phyloP scores from a whole-genome alignment of 2,329 filamentous ascomycete genomes.

The Tolypocladium inflatum region DNA sequence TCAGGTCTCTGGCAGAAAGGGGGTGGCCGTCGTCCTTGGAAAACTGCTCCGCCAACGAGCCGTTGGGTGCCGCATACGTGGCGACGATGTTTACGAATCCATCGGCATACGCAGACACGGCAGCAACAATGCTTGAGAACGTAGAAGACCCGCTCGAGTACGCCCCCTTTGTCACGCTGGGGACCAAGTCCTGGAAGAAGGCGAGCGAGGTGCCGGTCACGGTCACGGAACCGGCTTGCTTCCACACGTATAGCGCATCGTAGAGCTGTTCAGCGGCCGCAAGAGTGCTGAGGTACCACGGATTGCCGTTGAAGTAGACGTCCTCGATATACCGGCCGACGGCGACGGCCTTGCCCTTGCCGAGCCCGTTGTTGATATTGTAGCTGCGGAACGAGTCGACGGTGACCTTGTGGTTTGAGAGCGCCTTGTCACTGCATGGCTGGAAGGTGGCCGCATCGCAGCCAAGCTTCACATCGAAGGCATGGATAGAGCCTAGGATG shows the following conservation, averaged over 20 bases:
- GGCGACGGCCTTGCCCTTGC: constrained; percentile 48
- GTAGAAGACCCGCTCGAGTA: constrained; percentile 39
- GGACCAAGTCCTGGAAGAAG: constrained; percentile 62
- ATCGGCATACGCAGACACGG: constrained; percentile 49
- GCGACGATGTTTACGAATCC: constrained; percentile 53
- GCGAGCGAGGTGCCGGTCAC: constrained; percentile 55
- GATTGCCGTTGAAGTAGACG: constrained; percentile 67
- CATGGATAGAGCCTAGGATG: constrained; percentile 55
- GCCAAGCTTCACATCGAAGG: constrained; percentile 55
- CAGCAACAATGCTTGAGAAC: constrained; percentile 46
- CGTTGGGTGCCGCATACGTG: constrained; percentile 51
- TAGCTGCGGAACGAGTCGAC: constrained; percentile 72
- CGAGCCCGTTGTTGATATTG: constrained; percentile 55
- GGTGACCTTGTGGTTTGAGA: constrained; percentile 68
- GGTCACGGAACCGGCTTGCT: constrained; percentile 49
- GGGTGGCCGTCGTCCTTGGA: constrained; percentile 41
- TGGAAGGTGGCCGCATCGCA: constrained; percentile 69
- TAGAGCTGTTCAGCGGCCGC: constrained; percentile 76
- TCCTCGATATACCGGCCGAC: constrained; percentile 65
- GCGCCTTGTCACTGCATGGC: constrained; percentile 59
- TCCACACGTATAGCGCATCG: constrained; percentile 65
- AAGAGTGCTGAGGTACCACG: constrained; percentile 70
- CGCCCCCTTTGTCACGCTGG: constrained; percentile 49
- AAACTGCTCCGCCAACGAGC: constrained; percentile 61
- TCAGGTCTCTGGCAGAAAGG: constrained; percentile 56